Evolutionary conservation across 2,329 filamentous ascomycete genomes (phyloP), one percentile per base, ranked within the genome.

Genomic region (Phialemoniopsis sp.): DNA sequence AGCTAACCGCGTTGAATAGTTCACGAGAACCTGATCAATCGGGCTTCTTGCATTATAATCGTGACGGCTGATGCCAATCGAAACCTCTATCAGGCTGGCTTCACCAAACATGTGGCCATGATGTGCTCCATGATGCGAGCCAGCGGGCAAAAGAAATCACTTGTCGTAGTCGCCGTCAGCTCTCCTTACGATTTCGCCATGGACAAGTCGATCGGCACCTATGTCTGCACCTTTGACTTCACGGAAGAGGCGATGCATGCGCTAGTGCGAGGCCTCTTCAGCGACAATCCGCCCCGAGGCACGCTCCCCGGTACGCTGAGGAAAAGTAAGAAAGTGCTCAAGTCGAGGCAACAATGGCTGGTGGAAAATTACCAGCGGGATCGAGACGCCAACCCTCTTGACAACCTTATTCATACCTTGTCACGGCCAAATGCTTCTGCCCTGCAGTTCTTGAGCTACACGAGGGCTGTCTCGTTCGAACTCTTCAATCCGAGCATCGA

Each of bases 161-260:
- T 96, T 29, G 82, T 96, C 17, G 91, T 96, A 4, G 85, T 96
- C 8, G 87, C 91, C 1, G 90, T 95, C 49, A 95, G 89, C 62
- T 96, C 90, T 1, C 91, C 91, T 0, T 97, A 96, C 60, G 91
- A 97, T 59, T 97, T 97, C 58, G 89, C 89, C 33, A 89, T 91
- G 77, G 91, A 97, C 54, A 85, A 85, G 47, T 82, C 82, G 1
- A 91, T 97, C 31, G 87, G 87, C 6, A 95, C 90, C 1, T 96
- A 96, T 53, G 76, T 97, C 31, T 96, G 91, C 67, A 95, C 90
- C 0, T 96, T 94, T 59, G 90, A 96, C 64, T 96, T 95, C 54
- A 96, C 91, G 1, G 91, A 96, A 52, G 91, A 87, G 8, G 89
- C 91, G 14, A 79, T 96, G 66, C 82, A 85, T 44, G 87, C 89